Conservation (phyloP, 768 basidiomycete species). For the Mycena maculata region DNA sequence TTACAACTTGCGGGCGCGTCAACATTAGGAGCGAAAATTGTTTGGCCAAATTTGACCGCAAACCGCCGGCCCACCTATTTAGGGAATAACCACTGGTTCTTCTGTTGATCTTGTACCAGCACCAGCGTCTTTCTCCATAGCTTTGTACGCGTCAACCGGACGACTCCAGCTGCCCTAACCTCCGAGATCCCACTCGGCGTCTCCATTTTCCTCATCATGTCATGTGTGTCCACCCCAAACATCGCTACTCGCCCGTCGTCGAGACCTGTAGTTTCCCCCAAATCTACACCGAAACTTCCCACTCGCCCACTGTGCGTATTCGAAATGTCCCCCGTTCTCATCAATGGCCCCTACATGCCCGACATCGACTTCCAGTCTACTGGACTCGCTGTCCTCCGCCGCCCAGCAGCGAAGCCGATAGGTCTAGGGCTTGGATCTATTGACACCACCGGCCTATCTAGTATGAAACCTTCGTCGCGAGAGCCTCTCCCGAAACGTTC, state of each 20-base stretch:
- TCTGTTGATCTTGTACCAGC: slow-evolving; percentile 15
- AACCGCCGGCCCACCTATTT: slow-evolving; percentile 13
- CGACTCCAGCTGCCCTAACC: background rate
- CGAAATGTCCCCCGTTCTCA: background rate
- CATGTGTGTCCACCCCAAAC: slow-evolving; percentile 2
- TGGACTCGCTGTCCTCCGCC: background rate
- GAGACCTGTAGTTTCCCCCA: background rate
- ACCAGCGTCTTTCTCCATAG: background rate
- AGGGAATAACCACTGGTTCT: slow-evolving; percentile 2
- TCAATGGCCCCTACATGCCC: background rate
- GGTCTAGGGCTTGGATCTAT: slow-evolving; percentile 16
- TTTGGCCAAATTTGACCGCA: slow-evolving; percentile 11
- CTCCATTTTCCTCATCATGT: slow-evolving; percentile 14
- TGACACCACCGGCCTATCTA: background rate
- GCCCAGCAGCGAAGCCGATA: slow-evolving; percentile 5
- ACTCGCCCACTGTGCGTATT: slow-evolving; percentile 10
- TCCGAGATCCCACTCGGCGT: slow-evolving; percentile 7
- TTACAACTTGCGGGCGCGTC: slow-evolving; percentile 15
- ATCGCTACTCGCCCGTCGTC: slow-evolving; percentile 21
- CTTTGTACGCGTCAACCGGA: background rate
- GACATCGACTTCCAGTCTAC: slow-evolving; percentile 20
- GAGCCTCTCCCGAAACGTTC: background rate
- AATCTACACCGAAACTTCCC: slow-evolving; percentile 3
- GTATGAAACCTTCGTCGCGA: background rate
- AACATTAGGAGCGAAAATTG: slow-evolving; percentile 4